A percentile compares a stretch with the other conserved stretches of the same genome.
These are phyloP conservation scores for Globisporangium takayamanum DNA, from an alignment of 352 stramenopile genomes.

Conservation along the genomic window DNA sequence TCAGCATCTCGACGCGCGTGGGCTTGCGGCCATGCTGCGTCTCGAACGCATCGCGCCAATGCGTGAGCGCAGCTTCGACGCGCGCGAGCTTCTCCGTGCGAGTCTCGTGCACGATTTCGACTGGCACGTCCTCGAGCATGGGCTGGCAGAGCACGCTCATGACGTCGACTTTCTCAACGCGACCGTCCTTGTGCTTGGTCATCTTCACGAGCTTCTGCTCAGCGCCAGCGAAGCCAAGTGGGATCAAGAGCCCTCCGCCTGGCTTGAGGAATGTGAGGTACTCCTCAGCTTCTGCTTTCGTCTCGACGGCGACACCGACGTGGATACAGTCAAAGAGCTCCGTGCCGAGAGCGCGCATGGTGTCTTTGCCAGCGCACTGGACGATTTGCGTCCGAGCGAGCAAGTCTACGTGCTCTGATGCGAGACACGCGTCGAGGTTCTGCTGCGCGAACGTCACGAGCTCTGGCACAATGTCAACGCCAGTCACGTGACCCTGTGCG, in stretches of 20 bases:
- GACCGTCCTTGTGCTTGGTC: constrained; percentile 53
- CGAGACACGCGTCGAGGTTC: constrained; percentile 50
- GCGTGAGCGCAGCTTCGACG: constrained; percentile 47
- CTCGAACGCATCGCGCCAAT: constrained; percentile 70
- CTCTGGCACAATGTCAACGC: constrained; percentile 76
- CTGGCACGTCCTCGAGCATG: constrained; percentile 53
- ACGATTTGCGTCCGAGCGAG: constrained; percentile 36
- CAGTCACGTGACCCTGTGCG: constrained; percentile 37
- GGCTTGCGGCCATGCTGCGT: constrained; percentile 37
- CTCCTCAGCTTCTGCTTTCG: constrained; percentile 60
- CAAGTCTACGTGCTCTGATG: constrained; percentile 17
- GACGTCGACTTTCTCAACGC: constrained; percentile 57
- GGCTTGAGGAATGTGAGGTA: constrained; percentile 66
- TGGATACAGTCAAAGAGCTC: constrained; percentile 71
- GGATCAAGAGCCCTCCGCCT: constrained; percentile 61
- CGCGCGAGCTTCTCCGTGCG: constrained; percentile 49
- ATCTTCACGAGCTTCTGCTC: constrained; percentile 86
- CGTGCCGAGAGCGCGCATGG: constrained; percentile 18
- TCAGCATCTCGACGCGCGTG: constrained; percentile 61
- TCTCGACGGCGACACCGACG: constrained; percentile 71
- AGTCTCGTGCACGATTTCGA: constrained; percentile 43
- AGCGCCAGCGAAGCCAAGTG: constrained; percentile 41
- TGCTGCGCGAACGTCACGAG: constrained; percentile 57
- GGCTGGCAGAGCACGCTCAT: constrained; percentile 86
- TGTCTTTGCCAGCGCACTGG: constrained; percentile 36